Evolutionary conservation across 495 filamentous ascomycete genomes (phyloP).

Genomic region (Talaromyces nanjingensis): DNA sequence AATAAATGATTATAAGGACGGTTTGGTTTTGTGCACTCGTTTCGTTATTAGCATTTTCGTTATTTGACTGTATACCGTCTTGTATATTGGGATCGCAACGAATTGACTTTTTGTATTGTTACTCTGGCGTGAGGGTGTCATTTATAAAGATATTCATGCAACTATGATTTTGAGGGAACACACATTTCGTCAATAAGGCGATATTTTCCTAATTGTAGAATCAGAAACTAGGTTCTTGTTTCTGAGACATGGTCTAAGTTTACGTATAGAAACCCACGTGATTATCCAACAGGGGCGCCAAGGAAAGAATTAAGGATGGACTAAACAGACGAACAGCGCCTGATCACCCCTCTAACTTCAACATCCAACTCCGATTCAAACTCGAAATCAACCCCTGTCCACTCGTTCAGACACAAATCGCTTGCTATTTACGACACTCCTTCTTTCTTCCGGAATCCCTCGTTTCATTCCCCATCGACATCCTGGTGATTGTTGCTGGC

Average conservation of each 20-base stretch:
- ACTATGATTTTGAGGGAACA: not conserved
- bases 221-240: not conserved
- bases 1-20: conserved; percentile 17
- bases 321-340: not conserved
- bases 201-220: not conserved
- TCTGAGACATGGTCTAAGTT: not conserved
- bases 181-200: not conserved
- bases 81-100: conserved; percentile 5
- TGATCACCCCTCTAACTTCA: not conserved
- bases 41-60: not conserved
- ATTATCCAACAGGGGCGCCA: not conserved
- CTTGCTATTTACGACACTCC: not conserved
- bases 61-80: not conserved
- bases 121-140: not conserved
- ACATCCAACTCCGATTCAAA: not conserved
- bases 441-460: conserved; percentile 5
- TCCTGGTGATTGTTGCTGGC: not conserved
- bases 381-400: not conserved
- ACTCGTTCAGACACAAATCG: conserved; percentile 14
- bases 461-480: not conserved
- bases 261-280: not conserved
- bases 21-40: conserved; percentile 5
- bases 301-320: not conserved
- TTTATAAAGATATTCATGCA: not conserved
- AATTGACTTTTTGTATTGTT: conserved; percentile 1